phyloP scores from a whole-genome alignment of 352 stramenopile species.

The Elongisporangium prolatum region DNA sequence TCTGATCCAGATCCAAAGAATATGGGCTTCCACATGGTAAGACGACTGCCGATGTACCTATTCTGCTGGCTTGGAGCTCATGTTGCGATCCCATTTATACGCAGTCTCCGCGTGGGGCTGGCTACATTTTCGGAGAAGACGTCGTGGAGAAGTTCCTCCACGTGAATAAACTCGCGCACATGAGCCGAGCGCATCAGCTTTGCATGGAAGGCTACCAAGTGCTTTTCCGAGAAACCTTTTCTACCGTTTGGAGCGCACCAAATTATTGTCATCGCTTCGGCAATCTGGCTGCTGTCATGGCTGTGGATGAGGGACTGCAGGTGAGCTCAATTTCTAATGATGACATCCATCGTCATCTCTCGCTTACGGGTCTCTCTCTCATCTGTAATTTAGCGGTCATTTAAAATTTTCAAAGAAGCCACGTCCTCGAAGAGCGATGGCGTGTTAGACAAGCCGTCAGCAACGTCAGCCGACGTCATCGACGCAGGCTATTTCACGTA shows the following conservation, averaged over 20 bases:
- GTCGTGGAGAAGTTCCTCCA: constrained; percentile 83
- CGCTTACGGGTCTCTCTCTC: background rate
- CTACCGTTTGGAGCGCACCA: constrained; percentile 80
- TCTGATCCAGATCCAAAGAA: constrained; percentile 78
- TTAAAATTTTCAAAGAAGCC: constrained; percentile 85
- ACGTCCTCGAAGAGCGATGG: constrained; percentile 58
- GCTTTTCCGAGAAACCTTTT: constrained; percentile 71
- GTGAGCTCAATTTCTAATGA: constrained; percentile 18
- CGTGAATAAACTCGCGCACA: constrained; percentile 73
- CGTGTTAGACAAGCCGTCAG: constrained; percentile 61
- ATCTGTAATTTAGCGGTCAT: constrained; percentile 51
- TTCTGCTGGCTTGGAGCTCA: background rate
- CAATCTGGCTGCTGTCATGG: constrained; percentile 70
- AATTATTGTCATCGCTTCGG: constrained; percentile 89
- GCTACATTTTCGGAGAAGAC: constrained; percentile 87
- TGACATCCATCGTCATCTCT: background rate
- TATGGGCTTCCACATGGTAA: constrained; percentile 81
- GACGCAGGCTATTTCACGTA: constrained; percentile 87
- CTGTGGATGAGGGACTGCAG: constrained; percentile 54
- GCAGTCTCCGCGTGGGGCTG: constrained; percentile 69
- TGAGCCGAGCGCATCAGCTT: constrained; percentile 79
- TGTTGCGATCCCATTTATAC: constrained; percentile 48
- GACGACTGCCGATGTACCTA: background rate
- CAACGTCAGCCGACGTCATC: constrained; percentile 63
- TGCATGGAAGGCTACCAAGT: constrained; percentile 85